These are phyloP conservation scores for Moesziomyces parantarcticus DNA, from an alignment of 1,284 basidiomycete genomes.

Conservation along the genomic window DNA sequence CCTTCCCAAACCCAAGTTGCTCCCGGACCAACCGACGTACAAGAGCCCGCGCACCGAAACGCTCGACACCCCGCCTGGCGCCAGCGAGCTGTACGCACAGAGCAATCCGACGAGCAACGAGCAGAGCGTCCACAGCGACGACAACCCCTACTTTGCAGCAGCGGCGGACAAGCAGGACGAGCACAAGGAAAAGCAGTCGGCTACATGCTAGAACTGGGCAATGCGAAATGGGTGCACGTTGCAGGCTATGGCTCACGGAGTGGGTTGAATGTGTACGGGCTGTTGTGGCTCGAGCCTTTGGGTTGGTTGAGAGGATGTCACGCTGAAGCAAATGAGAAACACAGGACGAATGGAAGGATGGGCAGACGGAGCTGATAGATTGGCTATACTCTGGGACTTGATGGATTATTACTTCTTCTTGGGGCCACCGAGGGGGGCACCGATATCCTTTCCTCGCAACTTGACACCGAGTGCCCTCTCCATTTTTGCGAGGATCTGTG, in stretches of 20 bases:
- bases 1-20: constrained; percentile 29
- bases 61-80: constrained; percentile 29
- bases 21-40: constrained; percentile 38
- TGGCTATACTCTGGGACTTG: no score
- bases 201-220: neutral
- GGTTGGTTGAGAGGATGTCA: no score
- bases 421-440: constrained; percentile 53
- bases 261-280: no score
- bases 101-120: neutral
- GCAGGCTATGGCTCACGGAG: no score
- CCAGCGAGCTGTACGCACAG: constrained; percentile 19
- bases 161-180: neutral
- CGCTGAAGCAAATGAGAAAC: no score
- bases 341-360: no score
- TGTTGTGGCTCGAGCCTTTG: no score
- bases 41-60: constrained; percentile 15
- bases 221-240: no score
- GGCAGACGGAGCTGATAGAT: no score
- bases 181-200: neutral
- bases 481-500: constrained; percentile 89
- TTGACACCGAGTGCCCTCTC: constrained; percentile 91
- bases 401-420: constrained; percentile 54
- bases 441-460: constrained; percentile 71
- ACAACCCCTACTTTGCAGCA: constrained; percentile 24
- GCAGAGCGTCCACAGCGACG: neutral